Conservation (phyloP, 768 basidiomycete species). For the Trametes cinnabarina region DNA sequence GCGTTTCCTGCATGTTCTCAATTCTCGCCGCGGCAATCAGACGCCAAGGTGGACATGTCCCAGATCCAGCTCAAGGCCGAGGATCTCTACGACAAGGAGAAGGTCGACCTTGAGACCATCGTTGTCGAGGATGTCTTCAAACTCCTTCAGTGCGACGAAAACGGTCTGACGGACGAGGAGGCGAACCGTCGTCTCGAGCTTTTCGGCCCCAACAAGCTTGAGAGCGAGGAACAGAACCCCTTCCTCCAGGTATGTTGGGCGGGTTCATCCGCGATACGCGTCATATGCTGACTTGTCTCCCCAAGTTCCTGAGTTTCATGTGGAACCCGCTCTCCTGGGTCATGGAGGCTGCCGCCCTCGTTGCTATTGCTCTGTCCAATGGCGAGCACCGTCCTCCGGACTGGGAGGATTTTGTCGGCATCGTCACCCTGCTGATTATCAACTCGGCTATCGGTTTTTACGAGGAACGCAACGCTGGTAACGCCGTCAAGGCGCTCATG, state of each 20-base stretch:
- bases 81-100: constrained; percentile 97
- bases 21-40: constrained; percentile 37
- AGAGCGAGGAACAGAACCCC: constrained; percentile 85
- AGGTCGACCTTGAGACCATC: constrained; percentile 97
- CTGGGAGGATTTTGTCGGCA: constrained; percentile 98
- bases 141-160: constrained; percentile 85
- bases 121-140: constrained; percentile 96
- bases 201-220: constrained; percentile 95
- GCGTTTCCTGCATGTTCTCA: neutral
- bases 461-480: constrained; percentile 95
- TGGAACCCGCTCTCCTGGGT: constrained; percentile 99
- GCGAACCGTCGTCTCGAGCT: constrained; percentile 81
- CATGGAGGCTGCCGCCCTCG: constrained; percentile 95
- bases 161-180: constrained; percentile 75
- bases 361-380: constrained; percentile 95
- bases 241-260: constrained; percentile 72
- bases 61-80: constrained; percentile 89
- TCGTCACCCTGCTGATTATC: constrained; percentile 85
- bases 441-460: constrained; percentile 99
- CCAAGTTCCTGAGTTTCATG: constrained; percentile 92
- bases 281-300: neutral
- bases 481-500: constrained; percentile 99
- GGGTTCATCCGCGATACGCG: neutral
- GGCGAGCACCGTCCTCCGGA: constrained; percentile 85
- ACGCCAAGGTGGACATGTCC: constrained; percentile 87